Evolutionary conservation across 2,329 filamentous ascomycete species (phyloP), one percentile per base, ranked within the genome.

Genomic region (Ascocoryne sarcoides): DNA sequence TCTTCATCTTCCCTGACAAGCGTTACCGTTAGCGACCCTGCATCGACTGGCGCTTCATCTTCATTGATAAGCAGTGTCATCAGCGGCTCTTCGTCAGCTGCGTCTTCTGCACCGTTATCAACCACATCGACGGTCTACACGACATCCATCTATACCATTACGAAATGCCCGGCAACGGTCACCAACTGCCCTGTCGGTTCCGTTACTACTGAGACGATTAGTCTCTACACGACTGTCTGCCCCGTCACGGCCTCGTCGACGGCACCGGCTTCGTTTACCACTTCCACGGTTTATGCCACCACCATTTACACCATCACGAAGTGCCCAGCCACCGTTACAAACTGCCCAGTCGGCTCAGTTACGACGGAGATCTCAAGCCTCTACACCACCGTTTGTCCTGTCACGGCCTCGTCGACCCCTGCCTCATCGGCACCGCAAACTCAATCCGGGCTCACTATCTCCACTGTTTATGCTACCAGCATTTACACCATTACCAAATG

Each of bases 201-300:
- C 12, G 51, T 61, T 26, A 55, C 55, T 3, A 61, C 55, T 18
- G 47, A 57, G 15, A 51, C 45, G n/a, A 52, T 60, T 32, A 42
- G 49, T 32, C 35, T 59, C 35, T 58, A 55, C 19, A 62, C 58
- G 3, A 62, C 60, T 10, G 49, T 60, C 32, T 59, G 49, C 48
- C 59, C 60, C 30, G 30, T 32, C 3, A 4, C 30, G 9, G 30
- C 15, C 10, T 30, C 9, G n/a, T 28, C 26, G 26, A 15, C 30
- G n/a, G 18, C 30, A 16, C 30, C 30, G 3, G 18, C 30, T 4
- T 14, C n/a, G n/a, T 32, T 14, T 14, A 10, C 30, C 5, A 32
- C 18, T 15, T 32, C 30, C 3, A 32, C 30, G 9, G 30, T 32
- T 8, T 32, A 32, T 15, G 30, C 30, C 12, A 32, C 30, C n/a